Evolutionary conservation across 306 rosid genomes (phyloP).

Genomic region (Oxytropis ochrocephala): DNA sequence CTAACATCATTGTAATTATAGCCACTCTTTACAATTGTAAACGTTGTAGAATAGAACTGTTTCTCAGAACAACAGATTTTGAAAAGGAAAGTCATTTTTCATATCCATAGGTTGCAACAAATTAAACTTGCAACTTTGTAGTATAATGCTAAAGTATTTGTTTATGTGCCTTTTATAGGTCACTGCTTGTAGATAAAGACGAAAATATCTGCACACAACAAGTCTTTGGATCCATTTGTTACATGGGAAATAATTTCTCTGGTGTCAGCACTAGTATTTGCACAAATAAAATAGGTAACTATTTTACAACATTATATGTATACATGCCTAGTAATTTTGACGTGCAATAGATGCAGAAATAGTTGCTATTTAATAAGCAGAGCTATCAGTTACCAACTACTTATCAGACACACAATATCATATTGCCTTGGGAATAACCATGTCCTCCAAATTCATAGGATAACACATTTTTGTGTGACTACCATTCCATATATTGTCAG

Average conservation of each 20-base stretch:
- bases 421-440: slow-evolving; percentile 31
- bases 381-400: neutral
- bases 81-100: neutral
- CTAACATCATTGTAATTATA: neutral
- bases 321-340: slow-evolving; percentile 4
- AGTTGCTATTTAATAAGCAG: neutral
- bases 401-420: neutral
- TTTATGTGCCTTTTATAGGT: neutral
- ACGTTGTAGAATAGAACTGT: neutral
- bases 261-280: neutral
- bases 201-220: neutral
- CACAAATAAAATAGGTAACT: neutral
- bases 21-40: slow-evolving; percentile 1
- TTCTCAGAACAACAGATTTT: neutral
- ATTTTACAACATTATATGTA: neutral
- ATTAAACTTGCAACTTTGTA: neutral
- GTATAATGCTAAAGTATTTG: neutral
- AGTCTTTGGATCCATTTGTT: neutral
- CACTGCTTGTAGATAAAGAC: neutral
- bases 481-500: slow-evolving; percentile 76
- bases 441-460: slow-evolving; percentile 68
- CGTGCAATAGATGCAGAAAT: slow-evolving; percentile 2
- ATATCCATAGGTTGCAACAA: neutral
- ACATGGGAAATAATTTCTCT: neutral
- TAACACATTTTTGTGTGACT: slow-evolving; percentile 63